Percentiles rank a stretch among this genome's conserved stretches.
Evolutionary conservation across 2,329 filamentous ascomycete species (phyloP).

Genomic region (Pseudopithomyces chartarum): DNA sequence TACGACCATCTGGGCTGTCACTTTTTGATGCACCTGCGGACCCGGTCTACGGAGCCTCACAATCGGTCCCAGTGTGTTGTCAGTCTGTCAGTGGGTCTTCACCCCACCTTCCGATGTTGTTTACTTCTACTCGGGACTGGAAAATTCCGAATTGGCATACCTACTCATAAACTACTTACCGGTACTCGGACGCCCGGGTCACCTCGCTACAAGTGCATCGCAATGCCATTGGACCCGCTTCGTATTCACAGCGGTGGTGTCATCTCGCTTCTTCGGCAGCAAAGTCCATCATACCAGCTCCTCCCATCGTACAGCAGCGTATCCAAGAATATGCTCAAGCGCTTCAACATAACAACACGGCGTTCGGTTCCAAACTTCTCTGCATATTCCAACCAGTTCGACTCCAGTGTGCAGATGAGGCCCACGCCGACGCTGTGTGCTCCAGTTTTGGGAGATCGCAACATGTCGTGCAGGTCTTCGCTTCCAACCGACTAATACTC

Average conservation of each 20-base stretch:
- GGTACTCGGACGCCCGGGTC: not conserved
- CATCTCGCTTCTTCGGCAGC: not conserved
- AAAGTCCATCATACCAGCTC: not conserved
- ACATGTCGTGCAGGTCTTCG: not conserved
- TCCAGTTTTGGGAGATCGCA: not conserved
- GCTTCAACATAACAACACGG: not conserved
- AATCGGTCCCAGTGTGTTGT: not conserved
- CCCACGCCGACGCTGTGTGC: not conserved
- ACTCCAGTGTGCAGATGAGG: not conserved
- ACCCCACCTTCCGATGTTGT: not conserved
- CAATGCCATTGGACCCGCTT: not conserved
- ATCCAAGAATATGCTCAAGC: not conserved
- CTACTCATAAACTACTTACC: too few species aligned
- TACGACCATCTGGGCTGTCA: not conserved
- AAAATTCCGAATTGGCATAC: not conserved
- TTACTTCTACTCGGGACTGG: not conserved
- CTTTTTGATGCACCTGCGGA: not conserved
- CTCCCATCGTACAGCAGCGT: not conserved
- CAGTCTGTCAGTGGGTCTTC: not conserved
- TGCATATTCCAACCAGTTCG: not conserved
- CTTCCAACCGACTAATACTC: not conserved
- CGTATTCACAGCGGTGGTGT: not conserved
- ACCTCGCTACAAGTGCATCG: slow-evolving; percentile 1
- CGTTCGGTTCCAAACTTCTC: not conserved
- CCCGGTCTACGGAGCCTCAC: not conserved